Conservation (phyloP, 1,139 yeast species). For the Lodderomyces pseudojiufengensis region DNA sequence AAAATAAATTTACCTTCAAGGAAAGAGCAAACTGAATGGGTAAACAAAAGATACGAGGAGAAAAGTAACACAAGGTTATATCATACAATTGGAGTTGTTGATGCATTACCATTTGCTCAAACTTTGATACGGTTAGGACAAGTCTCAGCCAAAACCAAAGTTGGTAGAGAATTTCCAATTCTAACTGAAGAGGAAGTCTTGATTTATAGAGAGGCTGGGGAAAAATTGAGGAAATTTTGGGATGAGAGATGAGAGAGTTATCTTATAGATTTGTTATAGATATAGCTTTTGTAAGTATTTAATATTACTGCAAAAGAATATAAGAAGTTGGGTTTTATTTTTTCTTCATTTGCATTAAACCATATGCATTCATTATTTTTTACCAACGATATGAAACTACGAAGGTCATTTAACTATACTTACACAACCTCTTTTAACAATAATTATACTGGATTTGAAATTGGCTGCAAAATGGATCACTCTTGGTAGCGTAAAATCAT, state of each 20-base stretch:
- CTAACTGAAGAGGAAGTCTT: conserved; percentile 25
- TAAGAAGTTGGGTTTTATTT: no score
- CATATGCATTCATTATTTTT: background rate
- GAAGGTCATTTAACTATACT: no score
- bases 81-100: conserved; percentile 35
- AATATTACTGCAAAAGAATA: no score
- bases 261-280: background rate
- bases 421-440: no score
- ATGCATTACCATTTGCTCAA: conserved; percentile 21
- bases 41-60: conserved; percentile 19
- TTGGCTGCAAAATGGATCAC: no score
- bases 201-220: conserved; percentile 20
- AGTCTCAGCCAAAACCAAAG: conserved; percentile 15
- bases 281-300: background rate
- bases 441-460: no score
- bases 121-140: conserved; percentile 26
- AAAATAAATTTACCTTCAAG: conserved; percentile 27
- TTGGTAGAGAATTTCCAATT: conserved; percentile 34
- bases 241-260: conserved; percentile 13
- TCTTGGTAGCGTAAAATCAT: no score
- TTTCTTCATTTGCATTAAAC: no score
- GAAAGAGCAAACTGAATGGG: conserved; percentile 31
- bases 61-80: conserved; percentile 35
- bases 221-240: conserved; percentile 16
- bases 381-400: no score